These are phyloP conservation scores for Arabidopsis thaliana DNA, from an alignment of 345 rosid species.

Conservation along the genomic window DNA sequence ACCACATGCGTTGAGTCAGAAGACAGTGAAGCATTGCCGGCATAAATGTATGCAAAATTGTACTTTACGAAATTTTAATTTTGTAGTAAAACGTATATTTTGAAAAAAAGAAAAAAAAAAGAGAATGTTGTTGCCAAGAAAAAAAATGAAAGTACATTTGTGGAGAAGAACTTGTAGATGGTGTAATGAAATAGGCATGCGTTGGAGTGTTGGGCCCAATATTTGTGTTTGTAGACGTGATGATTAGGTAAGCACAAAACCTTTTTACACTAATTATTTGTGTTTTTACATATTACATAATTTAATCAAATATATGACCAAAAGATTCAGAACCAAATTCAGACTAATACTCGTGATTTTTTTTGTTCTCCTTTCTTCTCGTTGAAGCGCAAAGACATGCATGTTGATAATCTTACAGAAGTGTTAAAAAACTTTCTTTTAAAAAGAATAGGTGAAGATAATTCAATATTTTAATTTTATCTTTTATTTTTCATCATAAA, in stretches of 20 bases:
- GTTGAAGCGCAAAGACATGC: neutral
- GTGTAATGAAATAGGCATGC: conserved; percentile 16
- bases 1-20: conserved; percentile 66
- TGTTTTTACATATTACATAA: neutral
- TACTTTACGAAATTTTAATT: conserved; percentile 18
- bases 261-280: conserved; percentile 11
- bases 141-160: neutral
- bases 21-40: conserved; percentile 55
- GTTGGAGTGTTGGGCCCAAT: conserved; percentile 4
- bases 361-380: too few relatives aligned
- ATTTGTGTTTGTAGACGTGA: conserved; percentile 22
- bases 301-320: neutral
- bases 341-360: neutral
- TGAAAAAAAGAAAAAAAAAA: neutral
- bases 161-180: conserved; percentile 1
- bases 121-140: neutral
- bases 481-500: too few relatives aligned
- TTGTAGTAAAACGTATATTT: conserved; percentile 4
- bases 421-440: neutral
- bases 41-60: conserved; percentile 31
- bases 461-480: too few relatives aligned
- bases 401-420: too few relatives aligned
- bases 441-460: too few relatives aligned
- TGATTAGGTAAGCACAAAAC: conserved; percentile 18
- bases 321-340: neutral